Conservation (phyloP, 2,329 filamentous ascomycete genomes). For the Chaetomium globosum region DNA sequence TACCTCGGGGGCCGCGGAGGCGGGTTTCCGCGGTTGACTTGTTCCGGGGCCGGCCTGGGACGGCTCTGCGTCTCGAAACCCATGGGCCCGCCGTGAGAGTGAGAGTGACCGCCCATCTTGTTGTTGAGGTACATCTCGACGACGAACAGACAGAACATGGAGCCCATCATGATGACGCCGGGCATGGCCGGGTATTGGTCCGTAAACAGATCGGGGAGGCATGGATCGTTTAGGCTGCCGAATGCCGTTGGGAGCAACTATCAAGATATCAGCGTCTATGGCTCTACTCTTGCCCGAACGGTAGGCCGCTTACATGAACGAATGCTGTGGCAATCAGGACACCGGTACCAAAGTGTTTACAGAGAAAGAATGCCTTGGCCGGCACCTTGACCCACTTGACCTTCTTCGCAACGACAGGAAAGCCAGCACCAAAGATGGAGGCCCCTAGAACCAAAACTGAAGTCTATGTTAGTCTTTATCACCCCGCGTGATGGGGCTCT, state of each 20-base stretch:
- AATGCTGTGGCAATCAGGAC: constrained; percentile 74
- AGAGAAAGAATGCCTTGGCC: constrained; percentile 60
- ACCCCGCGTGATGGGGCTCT: background rate
- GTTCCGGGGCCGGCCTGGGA: background rate
- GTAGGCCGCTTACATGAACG: constrained; percentile 58
- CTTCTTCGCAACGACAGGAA: constrained; percentile 58
- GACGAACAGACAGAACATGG: constrained; percentile 64
- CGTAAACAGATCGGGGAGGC: constrained; percentile 62
- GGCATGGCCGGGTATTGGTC: constrained; percentile 63
- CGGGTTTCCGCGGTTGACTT: constrained; percentile 17
- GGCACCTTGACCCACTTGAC: constrained; percentile 62
- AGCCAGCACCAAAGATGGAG: constrained; percentile 52
- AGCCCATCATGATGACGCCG: constrained; percentile 66
- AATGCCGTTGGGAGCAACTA: constrained; percentile 64
- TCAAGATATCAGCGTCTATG: constrained; percentile 9
- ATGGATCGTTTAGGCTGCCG: constrained; percentile 53
- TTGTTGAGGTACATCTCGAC: constrained; percentile 64
- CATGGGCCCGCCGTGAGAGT: constrained; percentile 60
- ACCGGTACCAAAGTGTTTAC: constrained; percentile 70
- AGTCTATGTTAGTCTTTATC: constrained; percentile 21
- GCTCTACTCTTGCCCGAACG: background rate
- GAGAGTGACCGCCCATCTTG: constrained; percentile 57
- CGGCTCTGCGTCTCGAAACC: constrained; percentile 43
- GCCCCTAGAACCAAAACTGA: constrained; percentile 48
- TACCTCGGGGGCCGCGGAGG: constrained; percentile 42